These are phyloP conservation scores for Camellia oleifera DNA, from an alignment of 179 eudicot species.

Conservation along the genomic window DNA sequence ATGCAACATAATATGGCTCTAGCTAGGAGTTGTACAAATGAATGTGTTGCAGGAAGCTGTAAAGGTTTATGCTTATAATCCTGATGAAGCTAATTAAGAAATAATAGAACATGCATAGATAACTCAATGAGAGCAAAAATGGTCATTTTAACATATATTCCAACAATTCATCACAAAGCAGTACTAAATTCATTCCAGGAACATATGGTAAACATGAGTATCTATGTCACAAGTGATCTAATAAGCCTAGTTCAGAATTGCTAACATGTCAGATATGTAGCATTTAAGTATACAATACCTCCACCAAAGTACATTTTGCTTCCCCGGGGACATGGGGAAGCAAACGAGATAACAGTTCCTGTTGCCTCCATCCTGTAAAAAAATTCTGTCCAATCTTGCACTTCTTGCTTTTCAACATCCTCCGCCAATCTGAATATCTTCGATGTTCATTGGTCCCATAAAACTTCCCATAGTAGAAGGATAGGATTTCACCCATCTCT, in stretches of 20 bases:
- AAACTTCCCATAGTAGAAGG: conserved; percentile 59
- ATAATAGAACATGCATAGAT: neutral
- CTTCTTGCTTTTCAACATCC: conserved; percentile 45
- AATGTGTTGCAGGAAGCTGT: neutral
- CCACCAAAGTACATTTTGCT: conserved; percentile 28
- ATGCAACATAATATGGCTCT: neutral
- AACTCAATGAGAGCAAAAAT: neutral
- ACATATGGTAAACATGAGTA: neutral
- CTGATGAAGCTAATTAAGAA: too few relatives aligned
- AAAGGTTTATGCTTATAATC: neutral
- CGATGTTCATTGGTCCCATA: conserved; percentile 40
- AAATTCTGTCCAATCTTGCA: conserved; percentile 48
- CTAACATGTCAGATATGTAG: neutral
- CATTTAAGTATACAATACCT: conserved; percentile 24
- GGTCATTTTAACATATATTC: neutral
- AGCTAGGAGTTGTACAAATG: neutral
- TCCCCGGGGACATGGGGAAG: conserved; percentile 47
- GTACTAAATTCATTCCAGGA: neutral
- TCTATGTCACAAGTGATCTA: neutral
- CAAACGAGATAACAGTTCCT: conserved; percentile 60
- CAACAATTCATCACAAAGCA: neutral
- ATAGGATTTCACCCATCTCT: conserved; percentile 42
- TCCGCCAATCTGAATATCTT: conserved; percentile 55
- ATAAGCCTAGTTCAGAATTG: neutral
- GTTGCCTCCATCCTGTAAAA: conserved; percentile 69